Evolutionary conservation across 371 early-diverging fungal species (phyloP), one percentile per base, ranked within the genome.

Genomic region (Mortierella sp.): DNA sequence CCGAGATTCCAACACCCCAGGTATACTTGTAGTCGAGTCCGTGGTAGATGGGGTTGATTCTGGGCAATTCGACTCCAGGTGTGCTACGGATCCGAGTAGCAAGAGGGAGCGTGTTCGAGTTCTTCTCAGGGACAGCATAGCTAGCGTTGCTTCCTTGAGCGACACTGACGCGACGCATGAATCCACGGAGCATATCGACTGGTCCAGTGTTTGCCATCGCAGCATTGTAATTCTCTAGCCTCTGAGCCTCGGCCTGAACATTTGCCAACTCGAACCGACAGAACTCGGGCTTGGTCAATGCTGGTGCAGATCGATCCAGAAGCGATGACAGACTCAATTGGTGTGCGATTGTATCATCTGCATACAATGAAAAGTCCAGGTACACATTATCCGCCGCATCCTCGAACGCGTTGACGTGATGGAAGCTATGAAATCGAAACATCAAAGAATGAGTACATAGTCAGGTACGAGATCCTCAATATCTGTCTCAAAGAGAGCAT

Each of bases 361-460:
- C 82, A 70, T 95, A 95, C 57, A 92, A 88, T 2, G 92, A 89
- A 79, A 94, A 90, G 80, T 95, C 96, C n/a, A 95, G 82, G 42
- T 90, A 84, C 8, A 95, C 87, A 74, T 91, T 91, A 75, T 92
- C 94, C 1, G 89, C 91, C 0, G 89, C 88, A 74, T 95, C 95
- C 74, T 96, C 95, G 79, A 91, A 94, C 0, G 96, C 96, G 76
- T 95, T 95, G 73, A 95, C 90, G 75, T 94, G 94, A 78, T 95
- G 94, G 84, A 96, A 90, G 34, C 93, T 92, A 88, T 72, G 88
- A 54, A 80, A 82, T 24, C 78, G 74, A 34, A 45, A 34, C 44
- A 54, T 60, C 28, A 50, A 45, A 50, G 45, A 34, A 73, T 50
- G 42, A 48, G 0, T 19, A 42, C 16, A 80, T n/a, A 4, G 52